Conservation (phyloP, 345 rosid species). For the Odontarrhena argentea region DNA sequence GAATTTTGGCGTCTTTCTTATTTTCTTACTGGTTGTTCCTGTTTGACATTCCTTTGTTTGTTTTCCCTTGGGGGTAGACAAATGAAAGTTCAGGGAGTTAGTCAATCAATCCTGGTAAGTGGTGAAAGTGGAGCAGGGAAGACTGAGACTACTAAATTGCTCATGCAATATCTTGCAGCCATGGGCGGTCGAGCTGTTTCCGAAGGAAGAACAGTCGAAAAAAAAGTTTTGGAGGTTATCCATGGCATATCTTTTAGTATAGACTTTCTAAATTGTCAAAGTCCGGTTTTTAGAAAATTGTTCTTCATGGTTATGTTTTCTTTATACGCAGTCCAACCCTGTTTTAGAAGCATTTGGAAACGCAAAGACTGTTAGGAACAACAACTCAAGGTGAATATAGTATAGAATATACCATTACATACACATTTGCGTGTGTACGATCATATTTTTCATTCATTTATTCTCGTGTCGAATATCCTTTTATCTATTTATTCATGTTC, state of each 20-base stretch:
- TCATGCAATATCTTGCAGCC: constrained; percentile 95
- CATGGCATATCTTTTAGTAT: constrained; percentile 21
- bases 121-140: constrained; percentile 99
- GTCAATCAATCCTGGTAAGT: constrained; percentile 96
- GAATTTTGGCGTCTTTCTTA: constrained; percentile 23
- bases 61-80: constrained; percentile 48
- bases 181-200: constrained; percentile 99
- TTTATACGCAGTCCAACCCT: constrained; percentile 85
- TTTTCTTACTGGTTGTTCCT: constrained; percentile 25
- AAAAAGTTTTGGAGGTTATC: constrained; percentile 93
- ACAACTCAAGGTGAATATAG: constrained; percentile 79
- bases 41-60: constrained; percentile 24
- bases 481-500: constrained; percentile 31
- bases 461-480: constrained; percentile 18
- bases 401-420: not conserved
- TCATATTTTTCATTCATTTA: not conserved
- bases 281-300: not conserved
- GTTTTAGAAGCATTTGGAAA: constrained; percentile 99
- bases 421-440: constrained; percentile 5
- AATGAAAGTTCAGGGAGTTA: constrained; percentile 81
- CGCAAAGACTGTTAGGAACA: constrained; percentile 97
- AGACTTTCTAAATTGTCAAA: constrained; percentile 2
- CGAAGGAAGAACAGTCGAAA: constrained; percentile 93
- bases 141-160: constrained; percentile 94
- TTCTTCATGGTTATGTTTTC: constrained; percentile 32